Base-by-base conservation (phyloP, 352 stramenopile species). In the Aphanomyces cochlioides region DNA sequence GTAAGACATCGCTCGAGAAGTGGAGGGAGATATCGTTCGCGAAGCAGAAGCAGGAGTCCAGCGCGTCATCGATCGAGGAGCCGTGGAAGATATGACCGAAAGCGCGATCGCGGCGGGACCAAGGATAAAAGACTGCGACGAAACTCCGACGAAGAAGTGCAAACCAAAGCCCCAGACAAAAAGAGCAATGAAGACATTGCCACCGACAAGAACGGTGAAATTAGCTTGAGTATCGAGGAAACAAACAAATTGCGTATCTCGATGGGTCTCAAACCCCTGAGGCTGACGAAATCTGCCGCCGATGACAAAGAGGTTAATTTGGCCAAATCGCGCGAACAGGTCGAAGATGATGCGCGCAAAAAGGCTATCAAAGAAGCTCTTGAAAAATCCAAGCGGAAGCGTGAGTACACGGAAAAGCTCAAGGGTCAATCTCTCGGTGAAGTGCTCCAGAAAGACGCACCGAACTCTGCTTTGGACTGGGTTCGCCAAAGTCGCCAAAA, bases 191-290 rank as follows among this genome's bases (percentile, higher is more conserved):
- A 19, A 61, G 13, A 63, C 34, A 7, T 75, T 75, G 63, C 60
- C 10, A 78, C 79, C 7, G 81, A 90, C 38, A 87, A 89, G 67
- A 89, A 88, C 53, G 87, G 87, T 41, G 87, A 95, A 72, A 88
- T 92, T 56, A 88, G 83, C 15, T 82, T 93, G 68, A 93, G 81
- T 56, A 78, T 95, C 66, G 85, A 95, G 48, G 87, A 93, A 71
- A 95, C 85, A 39, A 95, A 95, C 75, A 78, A 79, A 45, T 60
- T 95, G 61, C 87, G 87, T 63, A 37, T 78, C 10, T 81, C 81
- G 12, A 73, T 95, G 47, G 87, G 87, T 0, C 74, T 95, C 40
- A 95, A 95, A 56, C 87, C 85, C 45, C 78, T 95, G 8, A 79
- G 75, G 1, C 71, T 86, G 0, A 80, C 73, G 2, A 87, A 83